Evolutionary conservation across 129 eudicot species (phyloP).

Genomic region (Flaveria sonorensis): DNA sequence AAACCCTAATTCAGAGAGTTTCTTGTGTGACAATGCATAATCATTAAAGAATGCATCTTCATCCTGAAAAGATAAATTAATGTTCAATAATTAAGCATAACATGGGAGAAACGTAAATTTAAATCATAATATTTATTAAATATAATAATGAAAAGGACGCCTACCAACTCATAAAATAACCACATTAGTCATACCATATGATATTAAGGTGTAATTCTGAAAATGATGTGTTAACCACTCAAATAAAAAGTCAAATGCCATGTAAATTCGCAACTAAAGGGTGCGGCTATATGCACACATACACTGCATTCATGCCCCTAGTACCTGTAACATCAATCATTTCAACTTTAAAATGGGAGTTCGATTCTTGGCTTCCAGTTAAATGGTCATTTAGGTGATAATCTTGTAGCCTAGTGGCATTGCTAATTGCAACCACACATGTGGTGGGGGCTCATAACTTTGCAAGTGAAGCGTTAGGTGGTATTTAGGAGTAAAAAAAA

Average conservation of each 20-base stretch:
- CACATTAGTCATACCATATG: constrained; percentile 19
- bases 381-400: too few species aligned
- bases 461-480: too few species aligned
- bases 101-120: constrained; percentile 40
- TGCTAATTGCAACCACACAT: too few species aligned
- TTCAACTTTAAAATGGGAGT: too few species aligned
- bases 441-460: too few species aligned
- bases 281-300: too few species aligned
- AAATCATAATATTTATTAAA: constrained; percentile 29
- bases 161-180: constrained; percentile 35
- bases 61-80: constrained; percentile 49
- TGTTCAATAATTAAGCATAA: constrained; percentile 44
- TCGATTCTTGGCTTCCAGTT: too few species aligned
- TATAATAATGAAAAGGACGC: constrained; percentile 35
- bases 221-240: constrained; percentile 33
- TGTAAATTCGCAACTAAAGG: too few species aligned
- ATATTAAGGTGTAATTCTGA: constrained; percentile 24
- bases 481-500: too few species aligned
- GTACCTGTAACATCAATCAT: too few species aligned
- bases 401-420: too few species aligned
- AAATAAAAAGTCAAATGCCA: constrained; percentile 9
- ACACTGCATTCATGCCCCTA: too few species aligned
- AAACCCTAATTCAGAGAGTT: constrained; percentile 90
- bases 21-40: constrained; percentile 88
- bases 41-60: constrained; percentile 86